Evolutionary conservation across 305 asterid species (phyloP).

Genomic region (Nicotiana rustica): DNA sequence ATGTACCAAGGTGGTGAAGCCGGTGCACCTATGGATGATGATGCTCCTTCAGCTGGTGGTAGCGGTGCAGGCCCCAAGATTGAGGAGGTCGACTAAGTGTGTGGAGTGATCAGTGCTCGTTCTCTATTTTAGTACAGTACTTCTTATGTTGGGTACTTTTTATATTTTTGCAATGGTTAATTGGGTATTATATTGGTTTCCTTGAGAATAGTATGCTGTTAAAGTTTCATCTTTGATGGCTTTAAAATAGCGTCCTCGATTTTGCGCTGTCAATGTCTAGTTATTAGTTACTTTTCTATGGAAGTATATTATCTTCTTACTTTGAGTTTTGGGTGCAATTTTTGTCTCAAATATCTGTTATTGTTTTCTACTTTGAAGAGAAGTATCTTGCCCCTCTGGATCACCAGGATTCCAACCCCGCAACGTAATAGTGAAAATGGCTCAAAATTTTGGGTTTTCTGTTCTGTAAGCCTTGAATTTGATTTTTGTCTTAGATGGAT

Average conservation of each 20-base stretch:
- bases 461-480: no score
- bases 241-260: not conserved
- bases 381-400: no score
- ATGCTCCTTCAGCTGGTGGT: conserved; percentile 31
- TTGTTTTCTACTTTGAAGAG: no score
- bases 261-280: not conserved
- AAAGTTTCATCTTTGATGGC: not conserved
- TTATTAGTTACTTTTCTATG: not conserved
- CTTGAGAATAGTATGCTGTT: not conserved
- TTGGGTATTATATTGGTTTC: not conserved
- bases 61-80: conserved; percentile 36
- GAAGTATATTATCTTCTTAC: no score
- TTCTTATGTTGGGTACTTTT: not conserved
- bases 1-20: conserved; percentile 37
- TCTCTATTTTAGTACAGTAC: not conserved
- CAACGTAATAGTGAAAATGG: no score
- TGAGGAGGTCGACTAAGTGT: conserved; percentile 34
- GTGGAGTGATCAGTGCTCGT: not conserved
- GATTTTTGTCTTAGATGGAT: no score
- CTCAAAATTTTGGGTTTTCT: no score
- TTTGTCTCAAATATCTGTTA: no score
- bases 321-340: no score
- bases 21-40: conserved; percentile 30
- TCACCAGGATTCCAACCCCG: no score
- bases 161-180: not conserved